Conservation (phyloP, 345 rosid genomes). For the Acer saccharum region DNA sequence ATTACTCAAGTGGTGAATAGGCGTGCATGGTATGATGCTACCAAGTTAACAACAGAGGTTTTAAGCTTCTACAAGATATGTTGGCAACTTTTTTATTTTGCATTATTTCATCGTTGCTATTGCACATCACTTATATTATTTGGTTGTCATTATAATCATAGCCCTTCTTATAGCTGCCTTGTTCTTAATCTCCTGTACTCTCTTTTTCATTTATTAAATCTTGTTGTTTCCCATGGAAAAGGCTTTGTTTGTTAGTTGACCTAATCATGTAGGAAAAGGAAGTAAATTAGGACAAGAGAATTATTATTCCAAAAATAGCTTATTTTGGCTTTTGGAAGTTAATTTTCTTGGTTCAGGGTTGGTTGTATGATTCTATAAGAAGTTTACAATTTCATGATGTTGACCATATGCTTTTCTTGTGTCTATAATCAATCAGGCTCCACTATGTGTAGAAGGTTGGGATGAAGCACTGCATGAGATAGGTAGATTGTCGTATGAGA, state of each 20-base stretch:
- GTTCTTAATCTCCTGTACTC: too few species aligned
- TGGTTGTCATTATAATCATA: not conserved
- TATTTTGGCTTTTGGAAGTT: not conserved
- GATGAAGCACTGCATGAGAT: conserved; percentile 96
- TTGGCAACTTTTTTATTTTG: not conserved
- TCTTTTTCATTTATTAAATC: not conserved
- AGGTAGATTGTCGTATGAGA: conserved; percentile 82
- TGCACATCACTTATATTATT: not conserved
- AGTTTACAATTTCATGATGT: not conserved
- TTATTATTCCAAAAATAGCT: too few species aligned
- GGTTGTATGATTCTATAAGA: not conserved
- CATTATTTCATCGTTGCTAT: not conserved
- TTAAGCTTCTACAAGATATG: conserved; percentile 85
- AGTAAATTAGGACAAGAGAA: not conserved
- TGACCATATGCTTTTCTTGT: not conserved
- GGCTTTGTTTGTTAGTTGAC: not conserved
- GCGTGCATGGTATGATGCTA: conserved; percentile 90
- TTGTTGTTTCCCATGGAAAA: not conserved
- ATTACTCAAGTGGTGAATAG: conserved; percentile 92
- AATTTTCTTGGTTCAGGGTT: not conserved
- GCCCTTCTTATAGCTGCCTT: not conserved
- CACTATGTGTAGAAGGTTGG: conserved; percentile 89
- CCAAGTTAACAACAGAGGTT: conserved; percentile 80
- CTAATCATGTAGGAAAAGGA: not conserved
- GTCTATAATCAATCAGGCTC: conserved; percentile 53